Evolutionary conservation across 441 rosid species (phyloP), one percentile per base, ranked within the genome.

Genomic region (Adansonia gregorii): DNA sequence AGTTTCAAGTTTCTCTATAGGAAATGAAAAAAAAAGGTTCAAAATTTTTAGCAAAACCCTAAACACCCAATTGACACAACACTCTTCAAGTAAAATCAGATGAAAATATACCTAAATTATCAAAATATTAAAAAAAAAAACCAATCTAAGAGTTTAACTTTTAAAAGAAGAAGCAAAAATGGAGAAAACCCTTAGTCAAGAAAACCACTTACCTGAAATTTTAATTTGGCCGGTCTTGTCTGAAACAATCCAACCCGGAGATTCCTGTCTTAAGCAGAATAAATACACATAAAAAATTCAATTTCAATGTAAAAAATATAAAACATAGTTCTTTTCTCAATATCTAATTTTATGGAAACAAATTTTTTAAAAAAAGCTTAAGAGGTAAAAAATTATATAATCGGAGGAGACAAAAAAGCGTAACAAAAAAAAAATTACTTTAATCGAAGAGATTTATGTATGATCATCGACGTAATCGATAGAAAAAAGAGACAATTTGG

Each of bases 161-260:
- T 1, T 63, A 27, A 15, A 46, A 24, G 8, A 45, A 17, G 19
- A 2, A 2, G 1, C n/a, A 51, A 9, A 8, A 45, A 11, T 4
- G 19, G 27, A 72, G 52, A 61, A 63, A 64, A 71, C 19, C 17
- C 48, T 20, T 20, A 70, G 20, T 46, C 41, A 63, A 35, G 14
- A 15, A 75, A 78, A 78, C n/a, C 58, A 73, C 77, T 55, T 17
- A 77, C 77, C 85, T 59, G 68, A 58, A 17, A 72, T 73, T 43
- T 11, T 67, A 66, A 52, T 58, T 48, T 41, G 81, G 52, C 79
- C 74, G 85, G 80, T 79, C 81, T 66, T 63, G 74, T 69, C n/a
- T 19, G 7, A 55, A 46, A 70, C 74, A 74, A 68, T 64, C 81
- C 71, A 82, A 79, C 73, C 70, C 71, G 64, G 31, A 41, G 67